Evolutionary conservation across 106 monocot species (phyloP).

Genomic region (Ottelia alismoides): DNA sequence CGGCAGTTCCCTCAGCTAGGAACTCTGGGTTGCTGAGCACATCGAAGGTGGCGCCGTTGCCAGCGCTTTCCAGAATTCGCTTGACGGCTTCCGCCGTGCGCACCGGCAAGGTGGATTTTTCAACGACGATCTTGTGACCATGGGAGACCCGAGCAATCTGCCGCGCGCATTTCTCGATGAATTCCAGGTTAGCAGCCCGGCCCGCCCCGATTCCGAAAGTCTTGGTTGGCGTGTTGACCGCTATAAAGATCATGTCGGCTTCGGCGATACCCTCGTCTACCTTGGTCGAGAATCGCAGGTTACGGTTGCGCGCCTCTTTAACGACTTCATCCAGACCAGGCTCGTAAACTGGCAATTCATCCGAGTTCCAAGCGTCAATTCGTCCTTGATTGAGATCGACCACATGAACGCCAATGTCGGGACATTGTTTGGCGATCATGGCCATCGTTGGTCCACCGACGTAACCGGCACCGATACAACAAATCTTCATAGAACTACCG

Average conservation of each 20-base stretch:
- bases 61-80: slow-evolving; percentile 22
- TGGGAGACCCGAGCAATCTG: slow-evolving; percentile 58
- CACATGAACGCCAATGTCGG: slow-evolving; percentile 33
- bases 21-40: slow-evolving; percentile 59
- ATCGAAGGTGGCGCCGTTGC: slow-evolving; percentile 43
- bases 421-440: slow-evolving; percentile 48
- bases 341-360: slow-evolving; percentile 51
- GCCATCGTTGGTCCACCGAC: slow-evolving; percentile 65
- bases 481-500: too few relatives aligned
- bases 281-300: slow-evolving; percentile 18
- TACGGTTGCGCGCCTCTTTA: slow-evolving; percentile 11
- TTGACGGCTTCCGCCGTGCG: slow-evolving; percentile 54
- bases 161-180: slow-evolving; percentile 50
- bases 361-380: slow-evolving; percentile 54
- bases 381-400: slow-evolving; percentile 42
- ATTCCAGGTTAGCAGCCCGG: slow-evolving; percentile 50
- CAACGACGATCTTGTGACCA: slow-evolving; percentile 54
- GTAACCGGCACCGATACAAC: slow-evolving; percentile 32
- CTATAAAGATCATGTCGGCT: slow-evolving; percentile 24
- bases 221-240: slow-evolving; percentile 55
- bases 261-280: slow-evolving; percentile 15
- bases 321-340: slow-evolving; percentile 32
- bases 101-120: slow-evolving; percentile 53
- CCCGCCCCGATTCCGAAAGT: slow-evolving; percentile 48
- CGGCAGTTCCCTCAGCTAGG: slow-evolving; percentile 50